Evolutionary conservation across 2,329 filamentous ascomycete genomes (phyloP).

Genomic region (Colletotrichum musae): DNA sequence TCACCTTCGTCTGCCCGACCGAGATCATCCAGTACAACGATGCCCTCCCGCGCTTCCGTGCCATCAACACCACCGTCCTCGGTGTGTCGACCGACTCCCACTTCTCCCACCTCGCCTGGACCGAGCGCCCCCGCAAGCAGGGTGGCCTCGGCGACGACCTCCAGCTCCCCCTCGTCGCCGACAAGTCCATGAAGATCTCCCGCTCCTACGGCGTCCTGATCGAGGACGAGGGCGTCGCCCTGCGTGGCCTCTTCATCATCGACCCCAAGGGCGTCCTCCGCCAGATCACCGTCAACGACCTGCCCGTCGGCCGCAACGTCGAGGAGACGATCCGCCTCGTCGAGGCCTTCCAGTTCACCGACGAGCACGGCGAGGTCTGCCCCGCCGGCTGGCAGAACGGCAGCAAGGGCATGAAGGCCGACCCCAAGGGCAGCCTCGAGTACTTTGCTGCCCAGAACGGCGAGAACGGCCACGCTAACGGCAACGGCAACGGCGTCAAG

Average conservation of each 20-base stretch:
- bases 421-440: slow-evolving; percentile 65
- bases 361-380: slow-evolving; percentile 85
- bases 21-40: slow-evolving; percentile 77
- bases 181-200: slow-evolving; percentile 73
- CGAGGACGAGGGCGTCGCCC: slow-evolving; percentile 74
- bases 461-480: slow-evolving; percentile 49
- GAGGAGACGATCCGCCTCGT: slow-evolving; percentile 77
- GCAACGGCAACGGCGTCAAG: slow-evolving; percentile 37
- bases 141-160: slow-evolving; percentile 73
- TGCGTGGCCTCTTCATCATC: slow-evolving; percentile 76
- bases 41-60: slow-evolving; percentile 71
- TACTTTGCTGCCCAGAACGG: slow-evolving; percentile 56
- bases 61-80: slow-evolving; percentile 71
- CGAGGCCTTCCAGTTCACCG: slow-evolving; percentile 85
- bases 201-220: slow-evolving; percentile 75
- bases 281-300: slow-evolving; percentile 77
- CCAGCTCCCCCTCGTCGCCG: slow-evolving; percentile 73
- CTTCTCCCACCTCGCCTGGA: slow-evolving; percentile 71
- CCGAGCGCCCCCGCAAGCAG: slow-evolving; percentile 69
- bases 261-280: slow-evolving; percentile 73
- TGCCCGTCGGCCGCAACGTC: slow-evolving; percentile 75
- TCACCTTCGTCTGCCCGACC: slow-evolving; percentile 77
- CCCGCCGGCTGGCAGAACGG: slow-evolving; percentile 66
- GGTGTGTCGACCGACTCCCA: slow-evolving; percentile 75
- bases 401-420: slow-evolving; percentile 65